Base-by-base conservation (phyloP, 2,329 filamentous ascomycete species). In the Coniella vitis region DNA sequence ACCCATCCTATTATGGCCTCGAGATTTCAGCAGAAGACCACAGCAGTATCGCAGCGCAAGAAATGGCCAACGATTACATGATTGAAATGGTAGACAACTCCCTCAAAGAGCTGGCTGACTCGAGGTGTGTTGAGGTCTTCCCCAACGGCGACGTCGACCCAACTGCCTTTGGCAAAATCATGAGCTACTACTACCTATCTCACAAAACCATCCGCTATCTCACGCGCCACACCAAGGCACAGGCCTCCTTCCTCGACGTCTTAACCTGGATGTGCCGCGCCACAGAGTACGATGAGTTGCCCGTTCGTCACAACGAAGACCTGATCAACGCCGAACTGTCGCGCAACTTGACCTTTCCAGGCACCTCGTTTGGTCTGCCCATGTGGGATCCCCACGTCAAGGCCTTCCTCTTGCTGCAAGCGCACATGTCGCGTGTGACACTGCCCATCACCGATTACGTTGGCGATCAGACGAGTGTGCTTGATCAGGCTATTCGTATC, bases 351-450 rank as follows among this genome's bases (percentile, higher is more conserved):
- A 87, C 90, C 0, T 75, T 79, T 52, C 69, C 75, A 0, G 78
- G 73, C 4, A 68, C 68, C 16, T 65, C 69, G 4, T 80, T 93
- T 45, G 83, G 82, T 9, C 71, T 96, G 36, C 91, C 91, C 1
- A 87, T 98, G 83, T 98, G 93, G 93, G 93, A 98, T 69, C 93
- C 93, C 0, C 93, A 98, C 63, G 89, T 97, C 62, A 98, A 98
- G 66, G 83, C 93, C 0, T 97, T 96, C 70, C 71, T 98, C 34
- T 76, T 98, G 2, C 76, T 98, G 0, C 94, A 98, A 67, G 90
- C 93, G 0, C 90, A 96, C 68, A 95, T 98, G 80, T 89, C 87
- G 17, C 86, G 91, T 49, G 85, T 97, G 57, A 83, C 91, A 47
- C 81, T 98, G 3, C 94, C 94, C 3, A 96, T 98, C 50, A 85